These are phyloP conservation scores for Sporisorium reilianum DNA, from an alignment of 1,284 basidiomycete genomes.

Conservation along the genomic window DNA sequence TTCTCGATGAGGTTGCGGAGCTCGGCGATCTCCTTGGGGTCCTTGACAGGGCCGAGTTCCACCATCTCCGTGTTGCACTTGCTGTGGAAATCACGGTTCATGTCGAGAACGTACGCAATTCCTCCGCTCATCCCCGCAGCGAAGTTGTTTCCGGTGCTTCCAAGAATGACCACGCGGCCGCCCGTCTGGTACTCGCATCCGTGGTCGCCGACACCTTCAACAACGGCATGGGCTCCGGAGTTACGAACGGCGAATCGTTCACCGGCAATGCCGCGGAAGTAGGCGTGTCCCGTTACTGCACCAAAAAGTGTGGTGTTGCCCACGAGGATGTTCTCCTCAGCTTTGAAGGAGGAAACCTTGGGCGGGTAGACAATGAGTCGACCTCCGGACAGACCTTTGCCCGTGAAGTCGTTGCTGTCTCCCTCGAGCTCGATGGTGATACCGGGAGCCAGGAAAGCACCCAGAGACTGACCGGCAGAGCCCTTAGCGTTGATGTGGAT, in stretches of 20 bases:
- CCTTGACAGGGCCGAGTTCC: conserved; percentile 63
- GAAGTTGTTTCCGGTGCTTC: conserved; percentile 60
- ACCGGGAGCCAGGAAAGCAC: conserved; percentile 65
- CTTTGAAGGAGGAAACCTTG: conserved; percentile 65
- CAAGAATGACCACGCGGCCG: conserved; percentile 60
- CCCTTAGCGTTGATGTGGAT: conserved; percentile 68
- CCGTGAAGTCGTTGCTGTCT: conserved; percentile 64
- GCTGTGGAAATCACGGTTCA: conserved; percentile 63
- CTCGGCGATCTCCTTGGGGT: conserved; percentile 66
- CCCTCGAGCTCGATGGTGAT: conserved; percentile 66
- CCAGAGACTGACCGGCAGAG: conserved; percentile 63
- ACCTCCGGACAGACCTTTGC: conserved; percentile 60
- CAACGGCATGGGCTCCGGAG: conserved; percentile 66
- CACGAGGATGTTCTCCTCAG: conserved; percentile 65
- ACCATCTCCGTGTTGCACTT: conserved; percentile 68
- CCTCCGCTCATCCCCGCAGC: conserved; percentile 65
- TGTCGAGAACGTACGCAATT: conserved; percentile 66
- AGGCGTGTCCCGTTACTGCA: conserved; percentile 59
- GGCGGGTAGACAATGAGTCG: conserved; percentile 65
- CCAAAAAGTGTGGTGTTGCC: conserved; percentile 62
- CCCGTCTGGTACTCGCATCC: conserved; percentile 63
- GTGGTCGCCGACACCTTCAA: conserved; percentile 66
- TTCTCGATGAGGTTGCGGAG: conserved; percentile 67
- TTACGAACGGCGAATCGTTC: conserved; percentile 67
- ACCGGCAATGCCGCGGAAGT: conserved; percentile 64